Conservation (phyloP, 2,329 filamentous ascomycete genomes). For the Pseudocercospora eumusae region DNA sequence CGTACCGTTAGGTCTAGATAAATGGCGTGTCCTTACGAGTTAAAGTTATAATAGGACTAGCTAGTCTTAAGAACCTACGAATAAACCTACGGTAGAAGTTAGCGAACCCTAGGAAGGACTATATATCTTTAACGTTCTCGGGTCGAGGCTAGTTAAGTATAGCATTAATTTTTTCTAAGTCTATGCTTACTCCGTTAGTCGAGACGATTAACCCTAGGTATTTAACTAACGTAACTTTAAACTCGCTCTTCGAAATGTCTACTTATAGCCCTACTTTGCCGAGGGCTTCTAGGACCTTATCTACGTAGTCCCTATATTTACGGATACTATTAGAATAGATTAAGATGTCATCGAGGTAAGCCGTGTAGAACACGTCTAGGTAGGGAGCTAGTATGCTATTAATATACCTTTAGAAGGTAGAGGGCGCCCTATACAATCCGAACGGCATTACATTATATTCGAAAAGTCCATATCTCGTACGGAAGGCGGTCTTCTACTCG, state of each 20-base stretch:
- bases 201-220: slow-evolving; percentile 25
- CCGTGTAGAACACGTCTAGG: slow-evolving; percentile 28
- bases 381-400: slow-evolving; percentile 25
- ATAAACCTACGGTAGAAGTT: no score
- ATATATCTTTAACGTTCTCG: background rate
- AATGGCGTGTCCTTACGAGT: background rate
- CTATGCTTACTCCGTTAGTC: no score
- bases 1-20: background rate
- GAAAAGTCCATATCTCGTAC: no score
- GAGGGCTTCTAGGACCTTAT: slow-evolving; percentile 10
- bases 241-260: slow-evolving; percentile 22
- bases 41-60: background rate
- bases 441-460: no score
- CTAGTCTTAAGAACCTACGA: background rate
- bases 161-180: background rate
- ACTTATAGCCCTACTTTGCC: slow-evolving; percentile 13
- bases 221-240: slow-evolving; percentile 17
- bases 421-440: no score
- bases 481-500: slow-evolving; percentile 31
- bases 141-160: background rate
- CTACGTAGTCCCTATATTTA: background rate
- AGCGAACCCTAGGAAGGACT: no score
- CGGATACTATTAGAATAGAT: slow-evolving; percentile 30
- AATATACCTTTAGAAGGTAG: no score
- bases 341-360: slow-evolving; percentile 40